Conservation (phyloP, 306 rosid species). For the Ceratonia siliqua region DNA sequence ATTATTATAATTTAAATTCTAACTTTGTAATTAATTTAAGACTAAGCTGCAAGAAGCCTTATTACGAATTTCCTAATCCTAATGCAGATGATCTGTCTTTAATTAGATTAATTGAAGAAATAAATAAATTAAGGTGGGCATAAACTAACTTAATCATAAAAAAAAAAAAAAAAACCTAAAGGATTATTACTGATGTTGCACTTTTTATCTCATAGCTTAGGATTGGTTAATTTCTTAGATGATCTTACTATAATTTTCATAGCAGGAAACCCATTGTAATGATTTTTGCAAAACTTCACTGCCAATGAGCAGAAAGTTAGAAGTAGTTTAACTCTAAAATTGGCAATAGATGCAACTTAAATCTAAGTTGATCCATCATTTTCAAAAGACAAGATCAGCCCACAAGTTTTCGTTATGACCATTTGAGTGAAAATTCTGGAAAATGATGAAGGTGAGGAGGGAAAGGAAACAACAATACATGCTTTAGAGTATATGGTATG, state of each 20-base stretch:
- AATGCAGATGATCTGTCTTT: too few species aligned
- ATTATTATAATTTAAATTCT: too few species aligned
- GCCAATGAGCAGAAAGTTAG: slow-evolving; percentile 23
- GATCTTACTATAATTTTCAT: slow-evolving; percentile 39
- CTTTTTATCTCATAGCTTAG: slow-evolving; percentile 15
- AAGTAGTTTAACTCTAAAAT: slow-evolving; percentile 28
- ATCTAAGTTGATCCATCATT: slow-evolving; percentile 40
- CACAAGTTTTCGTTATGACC: slow-evolving; percentile 38
- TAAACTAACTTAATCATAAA: too few species aligned
- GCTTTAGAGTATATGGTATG: slow-evolving; percentile 35
- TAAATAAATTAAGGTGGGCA: too few species aligned
- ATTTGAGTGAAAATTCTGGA: slow-evolving; percentile 40
- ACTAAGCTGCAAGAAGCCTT: too few species aligned
- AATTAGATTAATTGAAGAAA: too few species aligned
- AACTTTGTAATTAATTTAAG: too few species aligned
- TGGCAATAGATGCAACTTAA: slow-evolving; percentile 42
- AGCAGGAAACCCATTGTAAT: slow-evolving; percentile 30
- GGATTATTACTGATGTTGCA: not conserved
- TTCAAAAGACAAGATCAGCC: slow-evolving; percentile 30
- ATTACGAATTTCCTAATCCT: too few species aligned
- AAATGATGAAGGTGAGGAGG: slow-evolving; percentile 42
- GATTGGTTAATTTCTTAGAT: slow-evolving; percentile 17
- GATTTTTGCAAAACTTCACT: slow-evolving; percentile 33
- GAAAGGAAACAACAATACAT: slow-evolving; percentile 25
- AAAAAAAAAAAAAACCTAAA: not conserved